Evolutionary conservation across 179 eudicot genomes (phyloP).

Genomic region (Patellifolia procumbens): DNA sequence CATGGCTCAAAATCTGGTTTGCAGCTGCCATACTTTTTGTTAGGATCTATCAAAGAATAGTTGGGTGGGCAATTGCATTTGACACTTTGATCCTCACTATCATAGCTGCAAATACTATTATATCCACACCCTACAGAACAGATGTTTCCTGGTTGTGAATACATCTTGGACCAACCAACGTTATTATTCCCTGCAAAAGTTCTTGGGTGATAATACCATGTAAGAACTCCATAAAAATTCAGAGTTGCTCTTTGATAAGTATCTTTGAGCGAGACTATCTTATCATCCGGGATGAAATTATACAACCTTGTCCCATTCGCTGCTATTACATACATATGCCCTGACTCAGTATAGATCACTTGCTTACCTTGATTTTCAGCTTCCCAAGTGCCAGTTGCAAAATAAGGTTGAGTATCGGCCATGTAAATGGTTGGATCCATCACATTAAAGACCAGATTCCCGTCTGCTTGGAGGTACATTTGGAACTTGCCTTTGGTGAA

Average conservation of each 20-base stretch:
- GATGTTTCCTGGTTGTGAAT: conserved; percentile 16
- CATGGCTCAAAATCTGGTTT: conserved; percentile 28
- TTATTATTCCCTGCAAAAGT: background rate
- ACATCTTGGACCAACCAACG: conserved; percentile 20
- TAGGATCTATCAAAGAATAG: conserved; percentile 35
- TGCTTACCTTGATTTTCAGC: conserved; percentile 23
- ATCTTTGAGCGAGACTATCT: conserved; percentile 6
- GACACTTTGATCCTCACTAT: conserved; percentile 20
- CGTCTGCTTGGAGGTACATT: conserved; percentile 30
- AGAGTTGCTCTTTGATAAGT: conserved; percentile 32
- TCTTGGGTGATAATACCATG: conserved; percentile 26
- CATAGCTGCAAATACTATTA: too few species aligned
- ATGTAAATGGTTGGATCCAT: conserved; percentile 15
- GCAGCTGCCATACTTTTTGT: conserved; percentile 31
- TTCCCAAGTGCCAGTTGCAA: conserved; percentile 14
- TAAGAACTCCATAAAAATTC: conserved; percentile 31
- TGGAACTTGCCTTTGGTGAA: conserved; percentile 45
- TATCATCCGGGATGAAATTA: conserved; percentile 18
- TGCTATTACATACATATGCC: conserved; percentile 31
- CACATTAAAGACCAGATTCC: conserved; percentile 41
- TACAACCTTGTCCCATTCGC: conserved; percentile 9
- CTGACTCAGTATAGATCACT: conserved; percentile 32
- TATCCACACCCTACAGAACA: conserved; percentile 33
- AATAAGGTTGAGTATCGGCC: conserved; percentile 30
- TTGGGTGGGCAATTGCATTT: conserved; percentile 35